Evolutionary conservation across 2,329 filamentous ascomycete species (phyloP), one percentile per base, ranked within the genome.

Genomic region (Botrytis galanthina): DNA sequence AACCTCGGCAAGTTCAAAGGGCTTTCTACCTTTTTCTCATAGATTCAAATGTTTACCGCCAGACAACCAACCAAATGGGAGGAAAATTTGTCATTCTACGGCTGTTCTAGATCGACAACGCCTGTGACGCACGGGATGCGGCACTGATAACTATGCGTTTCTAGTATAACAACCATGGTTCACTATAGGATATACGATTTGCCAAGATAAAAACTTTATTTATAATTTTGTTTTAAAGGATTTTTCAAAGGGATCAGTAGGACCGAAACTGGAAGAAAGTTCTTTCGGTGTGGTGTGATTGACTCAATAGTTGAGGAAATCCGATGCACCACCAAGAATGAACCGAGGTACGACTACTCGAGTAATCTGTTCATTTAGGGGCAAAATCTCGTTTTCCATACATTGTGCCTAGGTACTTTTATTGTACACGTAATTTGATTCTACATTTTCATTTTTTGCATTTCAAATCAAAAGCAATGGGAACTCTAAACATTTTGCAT

Each of bases 61-160:
- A 51, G 60, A 39, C 32, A 35, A 37, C 46, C 46, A 67, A 29
- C 8, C 46, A 22, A 39, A 54, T 20, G 64, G 26, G 22, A 20
- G 48, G 35, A 54, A 54, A 39, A 54, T 54, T 39, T 46, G n/a
- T 54, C 32, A 29, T 69, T 69, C 48, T 37, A 32, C n/a, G 48
- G n/a, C 18, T 42, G 66, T 69, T 69, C 66, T 57, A 69, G 66
- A 42, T 57, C 66, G 20, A 32, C 48, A 32, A 39, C 18, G n/a
- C 18, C 54, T 10, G 51, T 32, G 26, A 69, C 51, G 66, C 66
- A 69, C 66, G 48, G 48, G 32, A 42, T n/a, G 35, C 10, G 46
- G 48, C 35, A 54, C 26, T 54, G 26, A 39, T 54, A 22, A 9
- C 12, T 29, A 44, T n/a, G 32, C 18, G 20, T 37, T 12, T 8